Base-by-base conservation (phyloP, 2,329 filamentous ascomycete species). In the Dactylellina leptospora region DNA sequence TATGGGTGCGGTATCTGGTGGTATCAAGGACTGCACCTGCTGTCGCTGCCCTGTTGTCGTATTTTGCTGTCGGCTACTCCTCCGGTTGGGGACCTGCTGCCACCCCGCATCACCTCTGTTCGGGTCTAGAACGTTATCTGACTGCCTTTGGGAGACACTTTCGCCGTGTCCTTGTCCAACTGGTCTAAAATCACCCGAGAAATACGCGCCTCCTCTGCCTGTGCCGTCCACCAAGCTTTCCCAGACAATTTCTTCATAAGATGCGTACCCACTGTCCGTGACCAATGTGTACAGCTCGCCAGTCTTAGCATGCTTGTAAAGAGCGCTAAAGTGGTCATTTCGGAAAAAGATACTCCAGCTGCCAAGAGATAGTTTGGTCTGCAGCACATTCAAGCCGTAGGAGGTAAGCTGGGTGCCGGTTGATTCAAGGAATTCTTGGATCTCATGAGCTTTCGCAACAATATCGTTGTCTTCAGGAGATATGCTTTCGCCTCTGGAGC, bases 301-400 rank as follows among this genome's bases (percentile, higher is more conserved):
- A 0, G 88, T 91, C 45, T 88, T 82, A 0, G 93, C 92, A 76
- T 97, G 92, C 72, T 93, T 91, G 80, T 96, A 96, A 0, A 99
- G 80, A 0, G 93, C 97, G 42, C 92, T 92, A 78, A 99, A 99
- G 79, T 99, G 95, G 78, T 99, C 93, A 77, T 99, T 99, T 23
- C 95, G 87, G 82, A 99, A 99, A 1, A 99, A 81, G 53, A 99
- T 97, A 0, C 91, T 91, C 73, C 97, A 86, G 0, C 90, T 87
- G 1, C 92, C 93, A 0, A 92, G 89, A 10, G 85, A 82, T 64
- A 97, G 84, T 4, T 85, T 87, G 54, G 86, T 85, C 0, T 84
- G 85, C 38, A 97, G 88, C 0, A 90, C 86, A 38, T 90, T 85
- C 1, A 99, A 83, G 0, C 95, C 95, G 79, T 89, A 90, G 0